These are phyloP conservation scores for Komagataella mondaviorum DNA, from an alignment of 805 yeast species.

Conservation along the genomic window DNA sequence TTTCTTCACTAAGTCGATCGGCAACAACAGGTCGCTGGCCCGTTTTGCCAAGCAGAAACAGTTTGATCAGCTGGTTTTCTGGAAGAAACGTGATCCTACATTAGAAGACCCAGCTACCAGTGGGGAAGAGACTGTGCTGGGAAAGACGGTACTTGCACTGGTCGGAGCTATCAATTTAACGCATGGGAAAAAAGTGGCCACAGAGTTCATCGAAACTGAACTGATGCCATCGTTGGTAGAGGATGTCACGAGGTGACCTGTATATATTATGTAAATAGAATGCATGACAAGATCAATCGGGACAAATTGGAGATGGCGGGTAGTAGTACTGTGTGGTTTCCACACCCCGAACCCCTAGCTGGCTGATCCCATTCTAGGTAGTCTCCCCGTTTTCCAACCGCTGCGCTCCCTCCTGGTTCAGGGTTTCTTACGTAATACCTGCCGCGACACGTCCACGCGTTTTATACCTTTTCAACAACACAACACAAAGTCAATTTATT, in stretches of 20 bases:
- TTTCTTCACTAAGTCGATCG: conserved; percentile 32
- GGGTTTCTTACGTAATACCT: neutral
- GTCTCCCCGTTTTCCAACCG: neutral
- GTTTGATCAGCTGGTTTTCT: conserved; percentile 44
- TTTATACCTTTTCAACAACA: neutral
- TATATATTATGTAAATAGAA: neutral
- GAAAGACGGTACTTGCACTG: conserved; percentile 44
- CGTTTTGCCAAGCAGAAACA: conserved; percentile 34
- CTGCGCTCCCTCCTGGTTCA: no score
- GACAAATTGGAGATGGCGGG: neutral
- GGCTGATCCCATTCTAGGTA: neutral
- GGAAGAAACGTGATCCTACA: conserved; percentile 39
- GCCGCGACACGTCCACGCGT: neutral
- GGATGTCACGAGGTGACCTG: neutral
- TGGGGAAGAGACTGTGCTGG: conserved; percentile 43
- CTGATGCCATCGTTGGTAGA: conserved; percentile 16
- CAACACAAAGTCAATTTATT: neutral
- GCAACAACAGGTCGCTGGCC: conserved; percentile 36
- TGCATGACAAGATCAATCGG: neutral
- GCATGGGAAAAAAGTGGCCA: conserved; percentile 49
- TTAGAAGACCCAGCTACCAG: conserved; percentile 28
- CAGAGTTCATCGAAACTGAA: conserved; percentile 40
- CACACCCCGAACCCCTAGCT: neutral
- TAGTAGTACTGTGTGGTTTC: neutral
- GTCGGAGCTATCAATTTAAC: conserved; percentile 55